Evolutionary conservation across 2,329 filamentous ascomycete genomes (phyloP), one percentile per base, ranked within the genome.

Genomic region (Aaosphaeria arxii): DNA sequence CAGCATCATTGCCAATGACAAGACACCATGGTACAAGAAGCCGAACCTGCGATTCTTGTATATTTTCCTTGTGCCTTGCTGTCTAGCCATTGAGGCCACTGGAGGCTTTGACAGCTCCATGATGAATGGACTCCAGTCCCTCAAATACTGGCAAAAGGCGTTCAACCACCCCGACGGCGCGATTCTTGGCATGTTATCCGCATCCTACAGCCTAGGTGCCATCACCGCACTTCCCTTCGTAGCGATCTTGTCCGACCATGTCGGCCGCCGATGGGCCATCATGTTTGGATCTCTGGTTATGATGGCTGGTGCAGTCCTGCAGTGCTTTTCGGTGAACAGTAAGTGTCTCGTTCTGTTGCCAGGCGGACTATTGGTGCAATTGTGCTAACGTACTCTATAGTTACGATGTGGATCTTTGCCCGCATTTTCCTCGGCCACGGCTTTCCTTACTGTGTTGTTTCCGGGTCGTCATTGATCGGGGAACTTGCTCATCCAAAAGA

Each of bases 1-100:
- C 46, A 50, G 50, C 4, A 42, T 69, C 4, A 49, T 66, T 32
- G 56, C 52, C 2, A 63, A 66, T 7, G 75, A 77, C 50, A 65
- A 64, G 33, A 69, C 70, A 31, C 67, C 67, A 47, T 36, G 33
- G 33, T 36, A 36, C 33, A 36, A 36, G 13, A 36, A 36, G 33
- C 33, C 33, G 9, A 36, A 36, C 13, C 4, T 36, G 9, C 33
- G 33, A 36, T 11, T 13, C 33, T 13, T 36, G 9, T 36, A 36
- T 13, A 2, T 36, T 2, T 36, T 36, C 33, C 33, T 36, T 13
- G 9, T 36, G 2, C 33, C 33, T 11, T 36, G 33, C 13, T 36
- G 33, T 36, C 4, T 36, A 4, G 33, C 33, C 9, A 36, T 36
- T 3, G 33, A 36, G 13, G 33, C 33, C 9, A 36, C 33, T 11